Conservation (phyloP, 2,329 filamentous ascomycete genomes). For the Monosporascus sp. region DNA sequence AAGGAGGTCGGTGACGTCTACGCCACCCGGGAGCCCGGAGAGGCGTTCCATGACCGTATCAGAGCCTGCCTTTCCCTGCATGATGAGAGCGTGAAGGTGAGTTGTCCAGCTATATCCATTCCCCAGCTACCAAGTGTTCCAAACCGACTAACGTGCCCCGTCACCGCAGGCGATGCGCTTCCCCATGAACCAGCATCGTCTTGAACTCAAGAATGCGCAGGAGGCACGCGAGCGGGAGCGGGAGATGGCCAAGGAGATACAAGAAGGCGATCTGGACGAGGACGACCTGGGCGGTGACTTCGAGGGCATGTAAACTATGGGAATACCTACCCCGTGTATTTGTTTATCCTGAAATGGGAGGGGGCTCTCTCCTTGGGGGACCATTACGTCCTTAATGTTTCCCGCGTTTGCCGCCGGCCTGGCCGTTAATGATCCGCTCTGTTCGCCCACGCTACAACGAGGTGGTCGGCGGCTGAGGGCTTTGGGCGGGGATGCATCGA, state of each 20-base stretch:
- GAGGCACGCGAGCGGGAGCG: conserved; percentile 95
- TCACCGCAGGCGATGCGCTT: conserved; percentile 82
- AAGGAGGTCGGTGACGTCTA: conserved; percentile 96
- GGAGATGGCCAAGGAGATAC: conserved; percentile 97
- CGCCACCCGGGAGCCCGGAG: conserved; percentile 88
- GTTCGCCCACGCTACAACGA: no score
- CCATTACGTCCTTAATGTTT: conserved; percentile 2
- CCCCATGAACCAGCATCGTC: conserved; percentile 97
- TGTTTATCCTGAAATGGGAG: conserved; percentile 22
- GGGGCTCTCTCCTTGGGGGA: conserved; percentile 5
- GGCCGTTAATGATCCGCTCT: conserved; percentile 7
- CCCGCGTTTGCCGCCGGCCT: conserved; percentile 1
- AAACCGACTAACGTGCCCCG: conserved; percentile 21
- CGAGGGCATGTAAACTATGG: conserved; percentile 71
- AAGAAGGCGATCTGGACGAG: conserved; percentile 94
- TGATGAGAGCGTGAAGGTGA: conserved; percentile 96
- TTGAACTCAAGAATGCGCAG: conserved; percentile 96
- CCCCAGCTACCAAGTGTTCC: not conserved
- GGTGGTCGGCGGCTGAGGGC: no score
- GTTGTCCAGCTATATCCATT: conserved; percentile 14
- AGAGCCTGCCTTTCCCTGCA: conserved; percentile 85
- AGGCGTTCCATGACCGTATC: conserved; percentile 97
- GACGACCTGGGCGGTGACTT: conserved; percentile 95
- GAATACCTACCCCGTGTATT: conserved; percentile 1
- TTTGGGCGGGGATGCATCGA: no score